phyloP scores from a whole-genome alignment of 1,139 yeast species.

The Candida sanyaensis region DNA sequence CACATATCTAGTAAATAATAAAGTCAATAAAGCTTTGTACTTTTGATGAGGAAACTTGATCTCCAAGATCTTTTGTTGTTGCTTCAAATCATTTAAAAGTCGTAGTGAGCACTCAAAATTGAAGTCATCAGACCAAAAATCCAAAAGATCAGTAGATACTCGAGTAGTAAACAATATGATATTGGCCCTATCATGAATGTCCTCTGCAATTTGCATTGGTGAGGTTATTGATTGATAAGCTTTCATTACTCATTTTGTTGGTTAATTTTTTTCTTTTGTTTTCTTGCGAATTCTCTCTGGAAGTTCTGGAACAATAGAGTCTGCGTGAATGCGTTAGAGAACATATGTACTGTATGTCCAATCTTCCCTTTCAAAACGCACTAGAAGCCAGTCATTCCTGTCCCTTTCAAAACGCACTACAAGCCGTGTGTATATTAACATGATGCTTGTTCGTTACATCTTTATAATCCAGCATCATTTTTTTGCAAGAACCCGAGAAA shows the following conservation, averaged over 20 bases:
- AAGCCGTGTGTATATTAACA: too few species aligned
- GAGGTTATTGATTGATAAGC: too few species aligned
- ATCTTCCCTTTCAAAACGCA: too few species aligned
- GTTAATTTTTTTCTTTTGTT: neutral
- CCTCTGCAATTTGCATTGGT: neutral
- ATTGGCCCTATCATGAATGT: neutral
- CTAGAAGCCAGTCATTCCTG: too few species aligned
- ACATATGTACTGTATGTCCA: too few species aligned
- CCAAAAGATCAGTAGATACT: slow-evolving; percentile 13
- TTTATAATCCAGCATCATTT: too few species aligned
- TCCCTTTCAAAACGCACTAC: too few species aligned
- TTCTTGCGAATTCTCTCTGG: neutral
- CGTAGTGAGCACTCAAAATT: slow-evolving; percentile 37
- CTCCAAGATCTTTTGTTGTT: slow-evolving; percentile 32
- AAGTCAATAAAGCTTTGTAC: slow-evolving; percentile 22
- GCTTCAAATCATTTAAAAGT: slow-evolving; percentile 30
- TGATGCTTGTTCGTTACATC: too few species aligned
- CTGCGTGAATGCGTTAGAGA: too few species aligned
- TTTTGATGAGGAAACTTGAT: slow-evolving; percentile 23
- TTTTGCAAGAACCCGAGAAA: too few species aligned
- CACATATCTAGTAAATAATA: slow-evolving; percentile 26
- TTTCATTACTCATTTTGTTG: too few species aligned
- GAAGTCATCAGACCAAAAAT: slow-evolving; percentile 32
- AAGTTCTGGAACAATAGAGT: too few species aligned
- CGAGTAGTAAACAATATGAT: neutral